Conservation (phyloP, 2,329 filamentous ascomycete genomes). For the Aureobasidium melanogenum region DNA sequence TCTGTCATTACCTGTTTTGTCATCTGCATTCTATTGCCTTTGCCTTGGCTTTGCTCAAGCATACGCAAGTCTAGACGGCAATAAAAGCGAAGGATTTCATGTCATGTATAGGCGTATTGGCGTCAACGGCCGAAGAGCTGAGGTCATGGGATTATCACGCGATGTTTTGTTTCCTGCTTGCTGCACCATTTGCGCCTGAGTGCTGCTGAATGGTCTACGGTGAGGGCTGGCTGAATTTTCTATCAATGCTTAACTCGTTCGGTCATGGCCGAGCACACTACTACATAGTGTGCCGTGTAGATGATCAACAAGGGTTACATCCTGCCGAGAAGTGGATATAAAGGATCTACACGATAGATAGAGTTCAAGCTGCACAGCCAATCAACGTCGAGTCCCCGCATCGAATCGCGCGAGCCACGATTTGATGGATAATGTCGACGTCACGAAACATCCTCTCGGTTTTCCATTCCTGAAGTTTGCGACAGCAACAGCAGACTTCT, state of each 20-base stretch:
- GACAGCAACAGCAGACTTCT: neutral
- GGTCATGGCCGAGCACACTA: neutral
- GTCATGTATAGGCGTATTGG: neutral
- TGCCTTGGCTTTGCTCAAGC: neutral
- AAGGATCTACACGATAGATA: constrained; percentile 3
- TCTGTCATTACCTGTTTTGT: neutral
- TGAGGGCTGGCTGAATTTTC: neutral
- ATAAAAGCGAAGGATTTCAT: neutral
- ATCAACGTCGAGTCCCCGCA: neutral
- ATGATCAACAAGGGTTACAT: neutral
- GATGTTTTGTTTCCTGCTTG: neutral
- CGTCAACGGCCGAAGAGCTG: neutral
- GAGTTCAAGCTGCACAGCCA: neutral
- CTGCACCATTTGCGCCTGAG: neutral
- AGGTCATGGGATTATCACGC: neutral
- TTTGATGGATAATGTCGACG: neutral
- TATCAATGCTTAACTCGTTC: neutral
- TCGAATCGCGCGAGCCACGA: neutral
- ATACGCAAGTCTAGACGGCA: neutral
- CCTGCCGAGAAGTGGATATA: neutral
- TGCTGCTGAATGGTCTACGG: neutral
- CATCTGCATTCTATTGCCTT: neutral
- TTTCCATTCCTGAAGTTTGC: neutral
- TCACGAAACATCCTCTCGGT: neutral
- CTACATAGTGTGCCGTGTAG: neutral